Conservation (phyloP, 805 yeast species). For the Suhomyces sp. region DNA sequence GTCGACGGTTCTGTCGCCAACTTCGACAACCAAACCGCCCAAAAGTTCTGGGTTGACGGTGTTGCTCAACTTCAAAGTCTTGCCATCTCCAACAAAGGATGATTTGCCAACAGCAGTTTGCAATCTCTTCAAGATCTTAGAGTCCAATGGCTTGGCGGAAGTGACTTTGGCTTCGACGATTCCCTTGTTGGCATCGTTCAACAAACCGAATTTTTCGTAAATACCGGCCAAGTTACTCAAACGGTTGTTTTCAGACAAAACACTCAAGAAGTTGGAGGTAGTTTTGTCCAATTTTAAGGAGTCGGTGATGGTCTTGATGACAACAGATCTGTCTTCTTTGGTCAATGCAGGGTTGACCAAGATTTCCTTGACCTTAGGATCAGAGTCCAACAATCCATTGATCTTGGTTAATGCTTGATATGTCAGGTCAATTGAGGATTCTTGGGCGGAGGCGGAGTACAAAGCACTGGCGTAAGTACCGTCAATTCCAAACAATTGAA, state of each 20-base stretch:
- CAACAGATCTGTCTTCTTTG: constrained; percentile 65
- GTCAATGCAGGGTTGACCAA: constrained; percentile 84
- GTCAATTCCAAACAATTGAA: constrained; percentile 90
- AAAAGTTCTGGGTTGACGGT: constrained; percentile 83
- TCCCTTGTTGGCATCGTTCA: constrained; percentile 88
- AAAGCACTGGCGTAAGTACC: constrained; percentile 97
- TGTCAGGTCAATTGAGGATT: constrained; percentile 70
- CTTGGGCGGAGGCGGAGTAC: constrained; percentile 86
- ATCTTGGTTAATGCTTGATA: constrained; percentile 62
- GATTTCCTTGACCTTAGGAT: constrained; percentile 58
- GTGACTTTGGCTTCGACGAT: constrained; percentile 91
- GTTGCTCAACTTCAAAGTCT: constrained; percentile 81
- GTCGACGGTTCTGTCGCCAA: constrained; percentile 96
- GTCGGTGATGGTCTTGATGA: constrained; percentile 58
- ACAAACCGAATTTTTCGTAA: constrained; percentile 66
- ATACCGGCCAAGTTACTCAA: constrained; percentile 65
- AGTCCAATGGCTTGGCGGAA: constrained; percentile 80
- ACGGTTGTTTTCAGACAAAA: constrained; percentile 93
- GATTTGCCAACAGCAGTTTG: constrained; percentile 77
- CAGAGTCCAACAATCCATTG: constrained; percentile 53
- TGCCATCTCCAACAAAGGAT: constrained; percentile 76
- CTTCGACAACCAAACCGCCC: constrained; percentile 95
- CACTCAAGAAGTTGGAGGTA: constrained; percentile 74
- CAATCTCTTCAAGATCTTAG: constrained; percentile 72
- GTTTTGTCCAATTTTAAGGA: constrained; percentile 59